Percentiles rank a stretch among this genome's conserved stretches.
Evolutionary conservation across 441 rosid species (phyloP).

Genomic region (Syzygium syzygioides): DNA sequence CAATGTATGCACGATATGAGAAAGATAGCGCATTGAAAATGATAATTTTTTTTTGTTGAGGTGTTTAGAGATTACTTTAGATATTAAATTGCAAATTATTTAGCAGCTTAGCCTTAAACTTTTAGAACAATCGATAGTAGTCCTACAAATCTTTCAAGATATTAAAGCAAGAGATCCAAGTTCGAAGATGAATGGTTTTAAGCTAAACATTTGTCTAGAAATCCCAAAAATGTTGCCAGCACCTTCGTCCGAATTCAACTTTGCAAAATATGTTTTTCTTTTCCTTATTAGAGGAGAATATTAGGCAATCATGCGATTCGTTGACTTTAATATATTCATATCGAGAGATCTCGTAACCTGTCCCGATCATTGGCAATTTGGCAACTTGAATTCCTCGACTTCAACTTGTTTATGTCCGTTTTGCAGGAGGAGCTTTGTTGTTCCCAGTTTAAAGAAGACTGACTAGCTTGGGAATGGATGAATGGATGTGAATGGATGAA

Average conservation of each 20-base stretch:
- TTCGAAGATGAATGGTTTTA: too few relatives aligned
- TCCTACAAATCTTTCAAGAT: neutral
- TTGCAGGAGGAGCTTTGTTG: neutral
- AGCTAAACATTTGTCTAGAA: neutral
- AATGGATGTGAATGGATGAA: neutral
- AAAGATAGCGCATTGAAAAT: rapidly evolving
- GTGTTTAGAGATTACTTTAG: rapidly evolving
- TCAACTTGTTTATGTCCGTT: neutral
- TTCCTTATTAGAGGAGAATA: neutral
- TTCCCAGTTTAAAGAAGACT: neutral
- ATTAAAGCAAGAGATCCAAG: too few relatives aligned
- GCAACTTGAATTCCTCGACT: neutral
- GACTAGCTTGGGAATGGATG: neutral
- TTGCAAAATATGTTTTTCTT: neutral
- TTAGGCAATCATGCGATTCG: neutral
- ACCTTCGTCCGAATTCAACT: neutral
- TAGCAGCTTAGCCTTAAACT: rapidly evolving
- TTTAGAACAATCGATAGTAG: rapidly evolving
- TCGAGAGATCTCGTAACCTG: neutral
- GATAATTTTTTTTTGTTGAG: neutral
- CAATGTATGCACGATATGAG: rapidly evolving
- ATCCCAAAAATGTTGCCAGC: neutral
- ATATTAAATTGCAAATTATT: rapidly evolving
- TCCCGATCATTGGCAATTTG: neutral
- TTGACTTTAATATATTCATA: neutral